phyloP scores from a whole-genome alignment of 805 yeast genomes.

The Ogataea angusta region DNA sequence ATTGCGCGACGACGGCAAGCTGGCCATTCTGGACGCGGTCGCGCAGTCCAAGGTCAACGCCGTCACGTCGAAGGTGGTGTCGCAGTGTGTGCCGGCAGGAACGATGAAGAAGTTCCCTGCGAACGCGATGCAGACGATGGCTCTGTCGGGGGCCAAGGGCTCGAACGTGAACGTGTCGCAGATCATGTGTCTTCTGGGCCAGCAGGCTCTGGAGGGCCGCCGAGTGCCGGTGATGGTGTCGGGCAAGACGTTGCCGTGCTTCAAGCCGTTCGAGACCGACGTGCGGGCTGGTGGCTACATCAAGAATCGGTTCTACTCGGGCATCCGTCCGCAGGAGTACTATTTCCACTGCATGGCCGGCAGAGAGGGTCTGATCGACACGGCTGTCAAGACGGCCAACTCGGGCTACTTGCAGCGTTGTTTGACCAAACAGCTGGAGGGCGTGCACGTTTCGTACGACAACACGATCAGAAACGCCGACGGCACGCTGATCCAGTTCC shows the following conservation, averaged over 20 bases:
- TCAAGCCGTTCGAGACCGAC: conserved; percentile 94
- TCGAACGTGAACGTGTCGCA: conserved; percentile 98
- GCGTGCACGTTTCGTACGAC: conserved; percentile 91
- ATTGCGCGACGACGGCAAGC: conserved; percentile 85
- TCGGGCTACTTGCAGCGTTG: conserved; percentile 99
- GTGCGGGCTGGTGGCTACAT: conserved; percentile 99
- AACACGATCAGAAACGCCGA: conserved; percentile 94
- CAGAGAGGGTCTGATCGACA: conserved; percentile 98
- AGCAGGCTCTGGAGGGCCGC: conserved; percentile 98
- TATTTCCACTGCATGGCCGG: conserved; percentile 99
- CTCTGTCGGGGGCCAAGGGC: conserved; percentile 98
- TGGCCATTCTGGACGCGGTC: conserved; percentile 93
- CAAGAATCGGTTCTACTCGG: conserved; percentile 95
- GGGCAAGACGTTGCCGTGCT: conserved; percentile 95
- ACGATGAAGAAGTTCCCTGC: conserved; percentile 93
- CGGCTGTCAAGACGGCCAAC: conserved; percentile 97
- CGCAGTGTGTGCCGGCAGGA: conserved; percentile 93
- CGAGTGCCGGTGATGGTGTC: conserved; percentile 99
- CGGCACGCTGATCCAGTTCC: conserved; percentile 88
- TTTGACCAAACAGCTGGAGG: conserved; percentile 95
- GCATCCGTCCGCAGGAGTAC: conserved; percentile 97
- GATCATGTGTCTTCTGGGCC: conserved; percentile 98
- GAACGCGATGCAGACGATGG: conserved; percentile 99
- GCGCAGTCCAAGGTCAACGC: conserved; percentile 89
- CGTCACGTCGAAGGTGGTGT: conserved; percentile 91